phyloP scores from a whole-genome alignment of 2,329 filamentous ascomycete species.

The Kalaharituber pfeilii region DNA sequence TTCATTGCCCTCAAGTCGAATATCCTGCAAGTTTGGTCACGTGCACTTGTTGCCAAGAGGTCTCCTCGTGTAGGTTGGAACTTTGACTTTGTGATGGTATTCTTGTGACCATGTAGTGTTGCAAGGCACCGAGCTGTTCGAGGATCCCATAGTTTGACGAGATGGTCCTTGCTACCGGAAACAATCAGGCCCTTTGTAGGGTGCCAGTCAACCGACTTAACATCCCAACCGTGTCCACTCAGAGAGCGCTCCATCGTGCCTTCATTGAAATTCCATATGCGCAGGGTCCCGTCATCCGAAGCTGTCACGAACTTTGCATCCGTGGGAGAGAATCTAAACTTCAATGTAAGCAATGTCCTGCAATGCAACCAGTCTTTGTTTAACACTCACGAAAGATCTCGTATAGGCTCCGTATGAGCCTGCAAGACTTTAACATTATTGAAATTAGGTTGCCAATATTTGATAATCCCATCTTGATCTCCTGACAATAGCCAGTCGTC shows the following conservation, averaged over 20 bases:
- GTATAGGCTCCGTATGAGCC: slow-evolving; percentile 68
- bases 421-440: slow-evolving; percentile 95
- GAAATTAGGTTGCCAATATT: slow-evolving; percentile 98
- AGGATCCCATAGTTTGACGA: slow-evolving; percentile 98
- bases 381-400: slow-evolving; percentile 49
- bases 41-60: slow-evolving; percentile 76
- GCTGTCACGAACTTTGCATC: slow-evolving; percentile 94
- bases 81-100: slow-evolving; percentile 79
- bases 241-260: slow-evolving; percentile 68
- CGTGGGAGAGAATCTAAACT: slow-evolving; percentile 55
- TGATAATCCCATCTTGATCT: slow-evolving; percentile 86
- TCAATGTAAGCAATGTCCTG: not conserved
- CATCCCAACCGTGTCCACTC: slow-evolving; percentile 94
- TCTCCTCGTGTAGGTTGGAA: slow-evolving; percentile 76
- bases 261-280: slow-evolving; percentile 89
- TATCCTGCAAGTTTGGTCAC: slow-evolving; percentile 80
- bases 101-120: slow-evolving; percentile 91
- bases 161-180: slow-evolving; percentile 91
- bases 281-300: slow-evolving; percentile 79
- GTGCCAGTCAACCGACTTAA: slow-evolving; percentile 95
- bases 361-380: not conserved
- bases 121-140: slow-evolving; percentile 75
- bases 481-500: slow-evolving; percentile 95
- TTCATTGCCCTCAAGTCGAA: slow-evolving; percentile 98
- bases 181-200: slow-evolving; percentile 84